These are phyloP conservation scores for Aspergillus brunneoviolaceus DNA, from an alignment of 2,329 filamentous ascomycete genomes.

Conservation along the genomic window DNA sequence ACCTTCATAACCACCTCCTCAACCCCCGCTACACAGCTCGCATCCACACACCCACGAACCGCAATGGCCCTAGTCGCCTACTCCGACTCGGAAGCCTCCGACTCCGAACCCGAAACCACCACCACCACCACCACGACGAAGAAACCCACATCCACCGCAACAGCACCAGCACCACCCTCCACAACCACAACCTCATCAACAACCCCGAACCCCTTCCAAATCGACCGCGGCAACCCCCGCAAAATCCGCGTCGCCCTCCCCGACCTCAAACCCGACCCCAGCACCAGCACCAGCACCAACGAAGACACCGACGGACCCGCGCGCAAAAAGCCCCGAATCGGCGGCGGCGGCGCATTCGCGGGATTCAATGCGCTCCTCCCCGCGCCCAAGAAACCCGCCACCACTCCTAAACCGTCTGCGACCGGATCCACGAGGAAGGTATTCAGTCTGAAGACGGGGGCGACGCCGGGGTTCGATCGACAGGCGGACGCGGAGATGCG, in stretches of 20 bases:
- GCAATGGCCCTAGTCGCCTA: constrained; percentile 80
- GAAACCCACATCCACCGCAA: constrained; percentile 16
- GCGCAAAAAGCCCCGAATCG: constrained; percentile 68
- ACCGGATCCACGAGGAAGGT: constrained; percentile 52
- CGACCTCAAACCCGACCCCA: constrained; percentile 43
- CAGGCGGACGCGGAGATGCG: constrained; percentile 48
- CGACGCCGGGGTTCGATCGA: constrained; percentile 76
- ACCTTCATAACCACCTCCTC: neutral
- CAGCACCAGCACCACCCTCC: constrained; percentile 22
- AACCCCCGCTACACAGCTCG: neutral
- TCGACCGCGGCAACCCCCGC: constrained; percentile 76
- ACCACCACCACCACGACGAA: constrained; percentile 25
- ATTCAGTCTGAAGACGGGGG: constrained; percentile 77
- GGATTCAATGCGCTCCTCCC: constrained; percentile 87
- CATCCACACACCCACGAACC: neutral
- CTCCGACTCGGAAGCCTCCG: constrained; percentile 73
- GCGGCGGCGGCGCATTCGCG: constrained; percentile 67
- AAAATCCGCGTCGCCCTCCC: constrained; percentile 83
- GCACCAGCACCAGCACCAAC: constrained; percentile 29
- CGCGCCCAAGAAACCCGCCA: constrained; percentile 64
- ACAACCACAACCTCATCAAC: constrained; percentile 25
- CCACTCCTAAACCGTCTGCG: constrained; percentile 20
- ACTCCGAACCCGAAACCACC: constrained; percentile 52
- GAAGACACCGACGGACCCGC: constrained; percentile 56
- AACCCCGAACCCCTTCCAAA: constrained; percentile 64